These are phyloP conservation scores for Colletotrichum scovillei DNA, from an alignment of 2,329 filamentous ascomycete species.

Conservation along the genomic window DNA sequence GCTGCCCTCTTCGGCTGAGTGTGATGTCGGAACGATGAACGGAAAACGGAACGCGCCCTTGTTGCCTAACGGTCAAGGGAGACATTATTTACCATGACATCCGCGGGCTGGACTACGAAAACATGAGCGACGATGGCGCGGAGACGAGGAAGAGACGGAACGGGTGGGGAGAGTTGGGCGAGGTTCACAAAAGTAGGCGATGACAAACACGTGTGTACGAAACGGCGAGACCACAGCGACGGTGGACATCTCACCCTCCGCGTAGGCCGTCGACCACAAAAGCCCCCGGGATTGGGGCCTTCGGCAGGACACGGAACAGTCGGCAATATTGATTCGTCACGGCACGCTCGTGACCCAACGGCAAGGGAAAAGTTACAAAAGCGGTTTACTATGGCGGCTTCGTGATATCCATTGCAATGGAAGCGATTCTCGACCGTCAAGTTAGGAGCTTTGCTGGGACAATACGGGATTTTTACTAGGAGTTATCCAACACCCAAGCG, in stretches of 20 bases:
- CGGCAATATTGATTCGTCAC: not conserved
- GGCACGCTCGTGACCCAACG: not conserved
- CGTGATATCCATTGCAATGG: not conserved
- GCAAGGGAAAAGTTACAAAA: not conserved
- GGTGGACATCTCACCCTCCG: not conserved
- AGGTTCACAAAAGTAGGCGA: not conserved
- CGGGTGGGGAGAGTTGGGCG: not conserved
- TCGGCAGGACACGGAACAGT: conserved; percentile 15
- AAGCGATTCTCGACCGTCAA: not conserved
- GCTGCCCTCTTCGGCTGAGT: conserved; percentile 68
- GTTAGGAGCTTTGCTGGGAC: not conserved
- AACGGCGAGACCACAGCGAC: not conserved
- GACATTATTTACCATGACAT: not conserved
- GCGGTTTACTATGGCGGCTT: not conserved
- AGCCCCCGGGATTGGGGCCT: not conserved
- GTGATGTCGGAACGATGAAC: not conserved
- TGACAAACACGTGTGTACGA: not conserved
- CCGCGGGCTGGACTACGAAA: not conserved
- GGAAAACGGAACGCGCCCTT: not conserved
- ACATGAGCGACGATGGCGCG: conserved; percentile 3
- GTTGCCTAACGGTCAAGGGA: not conserved
- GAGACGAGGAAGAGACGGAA: not conserved
- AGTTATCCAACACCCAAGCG: not conserved
- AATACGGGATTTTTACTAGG: not conserved
- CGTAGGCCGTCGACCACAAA: not conserved